These are phyloP conservation scores for Neurospora sp. DNA, from an alignment of 495 filamentous ascomycete species.

Conservation along the genomic window DNA sequence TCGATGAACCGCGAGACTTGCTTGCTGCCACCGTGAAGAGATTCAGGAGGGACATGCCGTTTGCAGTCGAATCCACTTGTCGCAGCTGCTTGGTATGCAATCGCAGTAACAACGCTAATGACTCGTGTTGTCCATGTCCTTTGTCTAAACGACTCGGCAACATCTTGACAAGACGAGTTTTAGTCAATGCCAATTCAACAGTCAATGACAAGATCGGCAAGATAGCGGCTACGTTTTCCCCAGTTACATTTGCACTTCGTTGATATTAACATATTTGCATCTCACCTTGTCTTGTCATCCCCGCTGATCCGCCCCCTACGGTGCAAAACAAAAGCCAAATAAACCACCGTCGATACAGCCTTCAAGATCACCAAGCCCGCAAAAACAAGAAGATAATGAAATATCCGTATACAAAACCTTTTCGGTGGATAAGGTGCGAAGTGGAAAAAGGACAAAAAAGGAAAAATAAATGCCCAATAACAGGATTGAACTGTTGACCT, in stretches of 20 bases:
- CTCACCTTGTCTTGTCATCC: neutral
- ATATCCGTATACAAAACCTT: neutral
- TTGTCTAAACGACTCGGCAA: neutral
- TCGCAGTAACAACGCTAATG: neutral
- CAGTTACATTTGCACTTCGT: neutral
- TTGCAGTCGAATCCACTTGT: neutral
- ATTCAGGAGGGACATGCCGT: neutral
- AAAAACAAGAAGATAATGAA: neutral
- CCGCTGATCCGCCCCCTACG: neutral
- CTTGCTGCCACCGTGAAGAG: neutral
- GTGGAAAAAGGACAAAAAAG: no score
- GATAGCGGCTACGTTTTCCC: neutral
- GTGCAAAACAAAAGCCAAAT: neutral
- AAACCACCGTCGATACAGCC: neutral
- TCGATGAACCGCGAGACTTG: neutral
- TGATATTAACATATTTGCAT: neutral
- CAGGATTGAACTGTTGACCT: no score
- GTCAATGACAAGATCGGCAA: neutral
- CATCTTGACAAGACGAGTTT: no score
- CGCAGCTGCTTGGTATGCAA: neutral
- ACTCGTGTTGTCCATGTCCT: neutral
- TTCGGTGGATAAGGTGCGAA: no score
- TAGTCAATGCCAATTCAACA: no score
- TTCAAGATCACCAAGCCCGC: neutral
- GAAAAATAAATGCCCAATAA: no score